These are phyloP conservation scores for Elsinoe fawcettii DNA, from an alignment of 2,329 filamentous ascomycete genomes.

Conservation along the genomic window DNA sequence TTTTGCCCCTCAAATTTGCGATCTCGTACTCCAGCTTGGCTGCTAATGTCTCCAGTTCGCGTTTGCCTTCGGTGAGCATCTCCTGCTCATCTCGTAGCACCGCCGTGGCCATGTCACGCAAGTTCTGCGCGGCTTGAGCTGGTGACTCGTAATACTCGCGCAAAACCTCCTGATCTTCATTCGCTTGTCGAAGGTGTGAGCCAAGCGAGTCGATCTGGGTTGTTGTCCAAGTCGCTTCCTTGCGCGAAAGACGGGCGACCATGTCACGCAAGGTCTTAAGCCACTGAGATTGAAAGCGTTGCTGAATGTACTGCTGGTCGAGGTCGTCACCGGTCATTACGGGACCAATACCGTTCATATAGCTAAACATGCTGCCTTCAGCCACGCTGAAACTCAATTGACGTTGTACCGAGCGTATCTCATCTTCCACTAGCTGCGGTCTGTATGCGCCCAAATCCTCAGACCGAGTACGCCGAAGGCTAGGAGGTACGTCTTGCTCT, in stretches of 20 bases:
- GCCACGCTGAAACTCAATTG: conserved; percentile 68
- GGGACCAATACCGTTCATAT: conserved; percentile 34
- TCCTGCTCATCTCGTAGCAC: conserved; percentile 62
- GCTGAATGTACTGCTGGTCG: conserved; percentile 23
- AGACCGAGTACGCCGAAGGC: conserved; percentile 50
- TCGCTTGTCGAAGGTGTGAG: conserved; percentile 54
- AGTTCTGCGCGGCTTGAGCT: conserved; percentile 59
- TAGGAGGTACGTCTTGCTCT: conserved; percentile 37
- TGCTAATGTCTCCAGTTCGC: conserved; percentile 70
- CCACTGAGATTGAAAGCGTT: conserved; percentile 16
- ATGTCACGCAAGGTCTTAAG: conserved; percentile 40
- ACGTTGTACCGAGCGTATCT: conserved; percentile 48
- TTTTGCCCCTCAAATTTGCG: conserved; percentile 65
- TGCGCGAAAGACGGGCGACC: conserved; percentile 45
- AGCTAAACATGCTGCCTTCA: conserved; percentile 64
- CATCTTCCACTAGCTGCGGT: neutral
- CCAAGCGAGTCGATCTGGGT: conserved; percentile 50
- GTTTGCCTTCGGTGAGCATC: conserved; percentile 61
- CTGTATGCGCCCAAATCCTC: conserved; percentile 39
- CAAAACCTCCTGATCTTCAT: conserved; percentile 57
- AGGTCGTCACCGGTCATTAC: conserved; percentile 27
- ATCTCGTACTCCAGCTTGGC: conserved; percentile 92
- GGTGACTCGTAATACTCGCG: conserved; percentile 61
- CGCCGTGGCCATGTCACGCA: conserved; percentile 60
- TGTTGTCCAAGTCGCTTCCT: conserved; percentile 55